Conservation (phyloP, 2,329 filamentous ascomycete genomes). For the Neofusicoccum ribis region DNA sequence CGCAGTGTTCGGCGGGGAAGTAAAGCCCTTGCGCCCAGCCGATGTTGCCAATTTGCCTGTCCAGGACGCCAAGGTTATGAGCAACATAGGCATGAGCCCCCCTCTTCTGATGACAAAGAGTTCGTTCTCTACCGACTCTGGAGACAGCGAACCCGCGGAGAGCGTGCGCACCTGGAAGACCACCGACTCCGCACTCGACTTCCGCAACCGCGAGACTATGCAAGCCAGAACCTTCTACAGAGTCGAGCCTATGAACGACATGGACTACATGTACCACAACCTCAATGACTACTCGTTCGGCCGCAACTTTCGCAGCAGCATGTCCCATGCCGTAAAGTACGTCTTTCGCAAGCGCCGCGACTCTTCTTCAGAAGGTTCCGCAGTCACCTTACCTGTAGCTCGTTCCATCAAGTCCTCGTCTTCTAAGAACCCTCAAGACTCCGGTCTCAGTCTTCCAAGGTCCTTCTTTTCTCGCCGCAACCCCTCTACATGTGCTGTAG, state of each 20-base stretch:
- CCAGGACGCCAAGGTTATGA: constrained; percentile 37
- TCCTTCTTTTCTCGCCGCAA: constrained; percentile 14
- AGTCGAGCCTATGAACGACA: background rate
- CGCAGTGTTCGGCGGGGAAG: constrained; percentile 40
- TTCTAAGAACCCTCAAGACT: constrained; percentile 16
- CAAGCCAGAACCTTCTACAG: constrained; percentile 13
- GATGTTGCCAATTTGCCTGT: constrained; percentile 37
- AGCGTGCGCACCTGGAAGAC: constrained; percentile 10
- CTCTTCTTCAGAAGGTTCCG: constrained; percentile 33
- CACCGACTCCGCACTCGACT: constrained; percentile 9
- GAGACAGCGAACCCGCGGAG: constrained; percentile 9
- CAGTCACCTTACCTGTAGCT: constrained; percentile 31
- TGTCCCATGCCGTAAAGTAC: constrained; percentile 10
- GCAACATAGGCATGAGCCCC: constrained; percentile 34
- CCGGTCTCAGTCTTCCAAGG: constrained; percentile 12
- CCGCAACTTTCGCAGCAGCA: constrained; percentile 5
- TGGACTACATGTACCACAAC: constrained; percentile 4
- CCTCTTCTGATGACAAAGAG: background rate
- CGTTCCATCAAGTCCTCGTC: background rate
- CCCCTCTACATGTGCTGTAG: background rate
- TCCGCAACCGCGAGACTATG: background rate
- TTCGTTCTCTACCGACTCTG: constrained; percentile 1
- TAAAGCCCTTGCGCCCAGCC: constrained; percentile 33
- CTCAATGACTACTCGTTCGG: constrained; percentile 5
- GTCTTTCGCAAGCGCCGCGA: constrained; percentile 23